Conservation (phyloP, 148 eudicot species). For the Rhododendron kiyosumense region DNA sequence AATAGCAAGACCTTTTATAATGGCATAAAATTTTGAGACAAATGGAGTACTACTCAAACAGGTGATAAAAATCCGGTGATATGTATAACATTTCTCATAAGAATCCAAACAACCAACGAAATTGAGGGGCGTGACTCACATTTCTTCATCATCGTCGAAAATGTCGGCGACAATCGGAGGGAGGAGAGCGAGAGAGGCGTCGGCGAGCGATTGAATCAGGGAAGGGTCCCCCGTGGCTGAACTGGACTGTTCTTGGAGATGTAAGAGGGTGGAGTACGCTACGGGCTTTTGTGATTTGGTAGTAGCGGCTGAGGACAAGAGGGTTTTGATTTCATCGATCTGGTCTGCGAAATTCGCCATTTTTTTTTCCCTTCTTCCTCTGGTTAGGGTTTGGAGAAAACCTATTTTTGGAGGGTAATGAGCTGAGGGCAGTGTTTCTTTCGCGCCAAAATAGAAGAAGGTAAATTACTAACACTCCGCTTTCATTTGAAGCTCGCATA, state of each 20-base stretch:
- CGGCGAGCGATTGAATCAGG: slow-evolving; percentile 30
- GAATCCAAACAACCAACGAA: background rate
- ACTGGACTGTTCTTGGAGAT: slow-evolving; percentile 53
- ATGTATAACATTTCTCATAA: background rate
- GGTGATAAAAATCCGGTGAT: background rate
- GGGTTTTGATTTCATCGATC: slow-evolving; percentile 47
- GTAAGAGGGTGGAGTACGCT: slow-evolving; percentile 57
- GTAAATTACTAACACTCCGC: no score
- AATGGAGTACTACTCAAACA: background rate
- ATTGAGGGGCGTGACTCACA: slow-evolving; percentile 25
- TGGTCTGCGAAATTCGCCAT: slow-evolving; percentile 44
- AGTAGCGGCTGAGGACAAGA: slow-evolving; percentile 30
- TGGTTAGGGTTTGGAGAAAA: background rate
- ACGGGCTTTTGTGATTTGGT: slow-evolving; percentile 38
- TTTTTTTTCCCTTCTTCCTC: background rate
- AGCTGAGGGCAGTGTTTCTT: background rate
- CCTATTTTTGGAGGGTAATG: slow-evolving; percentile 22
- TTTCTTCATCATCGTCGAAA: slow-evolving; percentile 52
- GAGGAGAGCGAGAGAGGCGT: slow-evolving; percentile 27
- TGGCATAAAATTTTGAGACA: background rate
- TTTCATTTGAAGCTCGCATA: background rate
- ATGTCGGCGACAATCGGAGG: slow-evolving; percentile 43
- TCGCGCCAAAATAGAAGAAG: slow-evolving; percentile 10
- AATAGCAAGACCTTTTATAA: background rate
- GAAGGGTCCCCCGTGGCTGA: slow-evolving; percentile 29